These are phyloP conservation scores for Sclerotinia nivalis DNA, from an alignment of 2,329 filamentous ascomycete species.

Conservation along the genomic window DNA sequence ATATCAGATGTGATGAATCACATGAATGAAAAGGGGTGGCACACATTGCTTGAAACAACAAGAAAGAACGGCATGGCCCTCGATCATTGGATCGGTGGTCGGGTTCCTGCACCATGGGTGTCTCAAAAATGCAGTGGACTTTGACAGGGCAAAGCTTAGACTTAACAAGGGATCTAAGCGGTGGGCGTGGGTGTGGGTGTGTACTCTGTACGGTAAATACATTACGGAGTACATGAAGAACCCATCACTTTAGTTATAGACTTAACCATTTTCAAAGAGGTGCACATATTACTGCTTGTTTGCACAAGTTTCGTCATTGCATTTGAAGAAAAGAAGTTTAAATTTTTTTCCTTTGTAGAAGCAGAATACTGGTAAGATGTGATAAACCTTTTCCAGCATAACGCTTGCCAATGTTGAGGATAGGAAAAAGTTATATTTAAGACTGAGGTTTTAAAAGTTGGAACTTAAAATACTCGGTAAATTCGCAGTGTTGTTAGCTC, in stretches of 20 bases:
- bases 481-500: background rate
- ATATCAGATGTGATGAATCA: slow-evolving; percentile 19
- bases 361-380: background rate
- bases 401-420: background rate
- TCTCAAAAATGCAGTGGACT: slow-evolving; percentile 22
- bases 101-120: slow-evolving; percentile 23
- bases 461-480: background rate
- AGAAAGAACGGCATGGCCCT: slow-evolving; percentile 21
- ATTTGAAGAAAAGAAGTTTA: slow-evolving; percentile 11
- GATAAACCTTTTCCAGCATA: background rate
- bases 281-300: background rate
- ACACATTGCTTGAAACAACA: slow-evolving; percentile 22
- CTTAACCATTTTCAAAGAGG: slow-evolving; percentile 2
- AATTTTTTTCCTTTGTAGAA: background rate
- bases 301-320: slow-evolving; percentile 19
- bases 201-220: background rate
- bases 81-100: slow-evolving; percentile 24
- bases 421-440: background rate
- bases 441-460: background rate
- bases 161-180: slow-evolving; percentile 1
- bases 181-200: background rate
- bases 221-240: background rate
- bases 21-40: background rate
- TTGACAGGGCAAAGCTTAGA: slow-evolving; percentile 20
- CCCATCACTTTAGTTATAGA: slow-evolving; percentile 6